Evolutionary conservation across 1,139 yeast genomes (phyloP).

Genomic region (Diutina mesorugosa): DNA sequence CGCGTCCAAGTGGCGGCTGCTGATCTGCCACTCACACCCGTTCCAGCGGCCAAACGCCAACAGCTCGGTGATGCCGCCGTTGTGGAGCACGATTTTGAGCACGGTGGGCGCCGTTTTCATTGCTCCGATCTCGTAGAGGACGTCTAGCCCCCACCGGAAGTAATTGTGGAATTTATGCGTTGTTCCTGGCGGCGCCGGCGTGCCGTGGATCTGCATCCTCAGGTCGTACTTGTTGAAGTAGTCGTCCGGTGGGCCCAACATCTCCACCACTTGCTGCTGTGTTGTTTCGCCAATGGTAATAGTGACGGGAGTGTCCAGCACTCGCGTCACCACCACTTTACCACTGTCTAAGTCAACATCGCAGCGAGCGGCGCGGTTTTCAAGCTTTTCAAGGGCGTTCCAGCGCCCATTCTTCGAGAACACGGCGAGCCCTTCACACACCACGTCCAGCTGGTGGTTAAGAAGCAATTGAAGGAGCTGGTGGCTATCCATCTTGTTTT

Average conservation of each 20-base stretch:
- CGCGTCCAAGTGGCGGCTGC: background rate
- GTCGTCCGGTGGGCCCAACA: slow-evolving; percentile 48
- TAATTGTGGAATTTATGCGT: slow-evolving; percentile 41
- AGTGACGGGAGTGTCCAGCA: background rate
- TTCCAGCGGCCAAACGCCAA: slow-evolving; percentile 40
- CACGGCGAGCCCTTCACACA: slow-evolving; percentile 23
- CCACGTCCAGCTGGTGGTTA: slow-evolving; percentile 17
- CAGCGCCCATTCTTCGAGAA: slow-evolving; percentile 9
- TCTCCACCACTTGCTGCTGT: slow-evolving; percentile 34
- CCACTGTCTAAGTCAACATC: background rate
- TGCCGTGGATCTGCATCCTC: slow-evolving; percentile 27
- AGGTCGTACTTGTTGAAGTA: slow-evolving; percentile 36
- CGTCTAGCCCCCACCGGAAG: slow-evolving; percentile 39
- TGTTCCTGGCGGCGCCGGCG: slow-evolving; percentile 6
- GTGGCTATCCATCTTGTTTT: slow-evolving; percentile 8
- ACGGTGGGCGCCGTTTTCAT: slow-evolving; percentile 16
- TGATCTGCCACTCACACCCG: slow-evolving; percentile 26
- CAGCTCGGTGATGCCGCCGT: slow-evolving; percentile 35
- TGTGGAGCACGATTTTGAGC: slow-evolving; percentile 34
- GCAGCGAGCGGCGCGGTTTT: background rate
- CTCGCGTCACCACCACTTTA: background rate
- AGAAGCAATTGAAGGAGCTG: slow-evolving; percentile 18
- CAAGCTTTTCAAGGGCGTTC: background rate
- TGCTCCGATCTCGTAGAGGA: slow-evolving; percentile 30
- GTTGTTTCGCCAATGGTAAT: slow-evolving; percentile 25